A percentile compares a stretch with the other conserved stretches of the same genome.
Conservation (phyloP, 345 rosid genomes). For the Brassica juncea region DNA sequence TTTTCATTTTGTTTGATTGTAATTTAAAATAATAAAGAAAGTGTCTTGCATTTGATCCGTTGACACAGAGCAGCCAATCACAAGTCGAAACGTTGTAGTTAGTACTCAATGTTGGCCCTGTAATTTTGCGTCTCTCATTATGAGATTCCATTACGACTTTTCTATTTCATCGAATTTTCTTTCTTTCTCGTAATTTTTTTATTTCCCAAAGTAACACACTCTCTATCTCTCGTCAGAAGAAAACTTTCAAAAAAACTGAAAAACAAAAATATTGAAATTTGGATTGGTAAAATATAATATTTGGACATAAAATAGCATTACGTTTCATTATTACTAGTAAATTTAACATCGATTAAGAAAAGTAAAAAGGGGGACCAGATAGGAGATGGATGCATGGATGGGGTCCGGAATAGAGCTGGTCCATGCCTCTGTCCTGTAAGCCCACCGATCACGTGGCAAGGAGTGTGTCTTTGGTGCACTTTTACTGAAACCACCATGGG, state of each 20-base stretch:
- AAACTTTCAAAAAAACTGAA: constrained; percentile 5
- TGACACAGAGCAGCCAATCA: constrained; percentile 6
- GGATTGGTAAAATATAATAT: not conserved
- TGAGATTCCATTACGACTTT: constrained; percentile 22
- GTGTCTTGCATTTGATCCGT: constrained; percentile 11
- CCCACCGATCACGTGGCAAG: not conserved
- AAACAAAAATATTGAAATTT: not conserved
- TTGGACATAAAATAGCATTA: not conserved
- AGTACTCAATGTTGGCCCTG: not conserved
- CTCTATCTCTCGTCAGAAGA: not conserved
- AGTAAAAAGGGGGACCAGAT: not conserved
- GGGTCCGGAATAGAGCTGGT: not conserved
- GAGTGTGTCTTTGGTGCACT: not conserved
- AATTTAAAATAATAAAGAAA: not conserved
- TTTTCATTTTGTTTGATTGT: not conserved
- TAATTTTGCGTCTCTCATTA: constrained; percentile 6
- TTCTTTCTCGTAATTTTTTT: not conserved
- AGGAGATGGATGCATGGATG: not conserved
- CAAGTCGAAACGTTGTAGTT: constrained; percentile 5
- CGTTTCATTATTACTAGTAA: not conserved
- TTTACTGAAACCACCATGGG: not conserved
- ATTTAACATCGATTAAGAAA: not conserved
- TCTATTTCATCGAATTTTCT: not conserved
- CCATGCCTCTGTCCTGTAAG: not conserved
- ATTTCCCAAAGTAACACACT: not conserved